A percentile compares a stretch with the other conserved stretches of the same genome.
phyloP scores from a whole-genome alignment of 2,329 filamentous ascomycete species.

The Chalaropsis ovoidea region DNA sequence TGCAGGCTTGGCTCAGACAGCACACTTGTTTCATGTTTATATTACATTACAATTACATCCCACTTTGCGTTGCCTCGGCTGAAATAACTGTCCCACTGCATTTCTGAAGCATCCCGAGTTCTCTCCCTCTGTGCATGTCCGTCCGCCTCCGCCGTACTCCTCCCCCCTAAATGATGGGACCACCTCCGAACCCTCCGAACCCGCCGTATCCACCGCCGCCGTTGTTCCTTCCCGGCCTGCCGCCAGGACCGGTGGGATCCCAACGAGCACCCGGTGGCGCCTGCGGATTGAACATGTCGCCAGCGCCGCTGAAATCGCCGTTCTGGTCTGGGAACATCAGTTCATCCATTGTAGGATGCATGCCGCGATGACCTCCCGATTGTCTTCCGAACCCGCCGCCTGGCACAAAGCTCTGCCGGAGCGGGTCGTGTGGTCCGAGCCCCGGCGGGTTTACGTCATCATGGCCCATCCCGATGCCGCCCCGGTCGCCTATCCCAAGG shows the following conservation, averaged over 20 bases:
- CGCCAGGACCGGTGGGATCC: slow-evolving; percentile 67
- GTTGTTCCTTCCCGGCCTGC: slow-evolving; percentile 32
- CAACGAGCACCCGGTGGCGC: slow-evolving; percentile 83
- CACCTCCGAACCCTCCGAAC: slow-evolving; percentile 27
- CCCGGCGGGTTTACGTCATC: slow-evolving; percentile 81
- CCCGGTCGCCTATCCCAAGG: slow-evolving; percentile 35
- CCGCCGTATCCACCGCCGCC: slow-evolving; percentile 28
- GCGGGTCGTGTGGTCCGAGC: slow-evolving; percentile 73
- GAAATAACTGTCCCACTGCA: neutral
- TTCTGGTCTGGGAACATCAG: slow-evolving; percentile 94
- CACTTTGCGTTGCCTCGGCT: neutral
- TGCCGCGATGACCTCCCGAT: slow-evolving; percentile 49
- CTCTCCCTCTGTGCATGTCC: neutral
- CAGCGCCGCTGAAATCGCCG: slow-evolving; percentile 36
- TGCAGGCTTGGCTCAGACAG: neutral
- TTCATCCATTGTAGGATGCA: slow-evolving; percentile 95
- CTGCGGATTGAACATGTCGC: slow-evolving; percentile 43
- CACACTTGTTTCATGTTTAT: slow-evolving; percentile 1
- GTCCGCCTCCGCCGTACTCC: neutral
- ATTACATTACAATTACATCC: neutral
- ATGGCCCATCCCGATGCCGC: slow-evolving; percentile 64
- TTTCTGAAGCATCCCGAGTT: neutral
- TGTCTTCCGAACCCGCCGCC: slow-evolving; percentile 41
- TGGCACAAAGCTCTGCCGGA: slow-evolving; percentile 56
- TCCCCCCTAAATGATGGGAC: slow-evolving; percentile 29